phyloP scores from a whole-genome alignment of 208 protist species.

The Acanthamoeba castellanii region DNA sequence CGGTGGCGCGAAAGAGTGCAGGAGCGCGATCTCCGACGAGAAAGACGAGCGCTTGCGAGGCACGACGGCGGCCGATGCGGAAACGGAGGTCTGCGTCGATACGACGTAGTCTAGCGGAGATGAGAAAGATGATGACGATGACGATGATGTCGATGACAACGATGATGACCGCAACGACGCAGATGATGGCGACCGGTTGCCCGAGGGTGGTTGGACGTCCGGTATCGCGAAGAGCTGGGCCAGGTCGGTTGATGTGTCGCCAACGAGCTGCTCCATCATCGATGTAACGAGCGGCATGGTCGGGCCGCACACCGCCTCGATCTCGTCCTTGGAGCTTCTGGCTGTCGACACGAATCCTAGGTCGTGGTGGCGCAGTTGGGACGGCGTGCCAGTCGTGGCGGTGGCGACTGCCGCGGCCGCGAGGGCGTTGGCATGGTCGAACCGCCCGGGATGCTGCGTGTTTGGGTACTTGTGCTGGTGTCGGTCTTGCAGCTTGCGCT shows the following conservation, averaged over 20 bases:
- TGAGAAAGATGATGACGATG: background rate
- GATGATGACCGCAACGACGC: background rate
- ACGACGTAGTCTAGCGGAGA: background rate
- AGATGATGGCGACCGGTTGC: background rate
- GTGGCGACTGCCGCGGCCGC: background rate
- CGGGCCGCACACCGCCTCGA: too few relatives aligned
- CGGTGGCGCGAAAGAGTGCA: background rate
- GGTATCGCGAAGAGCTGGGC: background rate
- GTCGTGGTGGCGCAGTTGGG: background rate
- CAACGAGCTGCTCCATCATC: background rate
- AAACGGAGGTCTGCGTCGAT: background rate
- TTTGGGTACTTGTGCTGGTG: background rate
- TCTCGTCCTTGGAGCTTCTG: background rate
- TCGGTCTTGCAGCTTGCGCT: background rate
- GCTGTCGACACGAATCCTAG: too few relatives aligned
- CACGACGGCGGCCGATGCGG: background rate
- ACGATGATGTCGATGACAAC: background rate
- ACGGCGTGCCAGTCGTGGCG: too few relatives aligned
- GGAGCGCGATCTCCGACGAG: background rate
- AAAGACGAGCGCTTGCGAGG: background rate
- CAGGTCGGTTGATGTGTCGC: background rate
- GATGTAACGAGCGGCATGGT: background rate
- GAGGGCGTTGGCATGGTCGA: background rate
- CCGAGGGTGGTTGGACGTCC: background rate
- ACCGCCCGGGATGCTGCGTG: background rate